phyloP scores from a whole-genome alignment of 352 stramenopile genomes.

The Globisporangium echinulatum region DNA sequence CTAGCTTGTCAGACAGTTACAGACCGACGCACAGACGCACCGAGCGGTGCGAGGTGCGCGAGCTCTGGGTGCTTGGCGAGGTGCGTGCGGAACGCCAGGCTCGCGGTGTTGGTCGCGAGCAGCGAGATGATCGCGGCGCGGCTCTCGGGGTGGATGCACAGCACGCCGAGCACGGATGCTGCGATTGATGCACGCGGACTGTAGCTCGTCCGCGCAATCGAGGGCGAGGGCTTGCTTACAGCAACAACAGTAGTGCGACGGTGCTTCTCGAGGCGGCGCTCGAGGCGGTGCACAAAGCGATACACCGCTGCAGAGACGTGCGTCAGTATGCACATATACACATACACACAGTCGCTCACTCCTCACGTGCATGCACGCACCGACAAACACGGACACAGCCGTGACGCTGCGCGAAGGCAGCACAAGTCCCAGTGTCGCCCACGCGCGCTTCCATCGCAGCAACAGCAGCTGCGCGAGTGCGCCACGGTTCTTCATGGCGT shows the following conservation, averaged over 20 bases:
- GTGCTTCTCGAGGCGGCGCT: slow-evolving; percentile 11
- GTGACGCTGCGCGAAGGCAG: slow-evolving; percentile 35
- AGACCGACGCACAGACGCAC: slow-evolving; percentile 1
- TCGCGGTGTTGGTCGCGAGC: slow-evolving; percentile 41
- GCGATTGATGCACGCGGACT: slow-evolving; percentile 7
- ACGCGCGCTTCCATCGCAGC: slow-evolving; percentile 7
- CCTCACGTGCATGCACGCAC: slow-evolving; percentile 15
- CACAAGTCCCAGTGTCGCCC: neutral
- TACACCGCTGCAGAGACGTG: slow-evolving; percentile 27
- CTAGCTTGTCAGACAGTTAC: too few species aligned
- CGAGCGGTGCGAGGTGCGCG: slow-evolving; percentile 21
- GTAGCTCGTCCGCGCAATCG: too few species aligned
- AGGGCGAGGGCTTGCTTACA: too few species aligned
- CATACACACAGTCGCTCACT: neutral
- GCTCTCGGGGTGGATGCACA: slow-evolving; percentile 27
- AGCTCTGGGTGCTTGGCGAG: slow-evolving; percentile 27
- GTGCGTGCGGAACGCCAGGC: slow-evolving; percentile 23
- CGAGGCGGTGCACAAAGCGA: slow-evolving; percentile 28
- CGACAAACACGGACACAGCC: slow-evolving; percentile 53
- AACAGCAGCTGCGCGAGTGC: slow-evolving; percentile 8
- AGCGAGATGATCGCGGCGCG: slow-evolving; percentile 46
- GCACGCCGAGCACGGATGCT: slow-evolving; percentile 24
- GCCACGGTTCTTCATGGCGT: slow-evolving; percentile 12
- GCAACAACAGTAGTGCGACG: neutral
- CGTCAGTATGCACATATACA: neutral